Base-by-base conservation (phyloP, 805 yeast species). In the Priceomyces haplophilus region DNA sequence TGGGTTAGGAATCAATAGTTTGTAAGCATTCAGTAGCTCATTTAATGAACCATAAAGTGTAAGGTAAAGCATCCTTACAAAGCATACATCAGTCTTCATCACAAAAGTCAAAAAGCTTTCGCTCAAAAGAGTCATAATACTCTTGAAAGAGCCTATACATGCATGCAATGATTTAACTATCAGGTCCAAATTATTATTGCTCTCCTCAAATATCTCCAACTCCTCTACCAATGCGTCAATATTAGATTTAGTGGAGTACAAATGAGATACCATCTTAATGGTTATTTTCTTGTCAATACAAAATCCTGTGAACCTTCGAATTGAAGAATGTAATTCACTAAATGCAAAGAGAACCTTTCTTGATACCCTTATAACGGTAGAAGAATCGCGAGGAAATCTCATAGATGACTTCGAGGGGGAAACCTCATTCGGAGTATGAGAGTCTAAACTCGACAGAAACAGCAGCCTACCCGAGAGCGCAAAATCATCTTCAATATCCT, bases 21-120 rank as follows among this genome's bases (percentile, higher is more conserved):
- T 68, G 72, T 82, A 82, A 0, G 89, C 85, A 57, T 85, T 85
- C 50, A 71, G 73, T 39, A 85, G 64, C 58, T 85, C 93, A 42
- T 76, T 75, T 47, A 84, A 76, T 0, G 86, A 75, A 25, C 86
- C 83, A 53, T 75, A 76, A 7, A 82, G 52, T 4, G 82, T 74
- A 59, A 84, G 64, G 46, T 81, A 74, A 35, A 84, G 70, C 73
- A 82, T 74, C 47, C 91, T 65, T 8, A 83, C 70, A 53, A 81
- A 82, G 47, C 85, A 76, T 12, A 82, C 69, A 56, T 85, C 90
- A 31, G 79, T 75, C 34, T 72, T 75, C 30, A 69, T 72, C n/a
- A 80, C 74, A 51, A 82, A 75, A 0, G 67, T 49, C 0, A 63
- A 53, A 37, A 78, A 66, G 52, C 78, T 73, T 2, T 73, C 75